Evolutionary conservation across 257 asterid species (phyloP).

Genomic region (Lycium ferocissimum): DNA sequence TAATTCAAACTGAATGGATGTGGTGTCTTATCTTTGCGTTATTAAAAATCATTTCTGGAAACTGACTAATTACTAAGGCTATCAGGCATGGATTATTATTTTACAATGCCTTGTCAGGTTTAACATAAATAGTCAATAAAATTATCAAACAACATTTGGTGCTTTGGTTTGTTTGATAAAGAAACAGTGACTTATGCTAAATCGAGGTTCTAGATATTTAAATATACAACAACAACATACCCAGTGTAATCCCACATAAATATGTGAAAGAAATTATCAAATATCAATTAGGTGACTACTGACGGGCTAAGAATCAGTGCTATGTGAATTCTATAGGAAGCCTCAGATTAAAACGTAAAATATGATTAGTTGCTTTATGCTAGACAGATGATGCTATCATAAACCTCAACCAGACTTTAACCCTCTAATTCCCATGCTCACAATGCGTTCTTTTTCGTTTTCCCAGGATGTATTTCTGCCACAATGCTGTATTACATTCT

Average conservation of each 20-base stretch:
- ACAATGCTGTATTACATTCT: not conserved
- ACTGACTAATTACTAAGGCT: not conserved
- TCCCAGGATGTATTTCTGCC: not conserved
- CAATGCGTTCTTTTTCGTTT: not conserved
- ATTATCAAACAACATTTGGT: not conserved
- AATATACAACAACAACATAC: no score
- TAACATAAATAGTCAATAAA: not conserved
- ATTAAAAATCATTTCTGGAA: conserved; percentile 15
- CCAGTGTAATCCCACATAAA: not conserved
- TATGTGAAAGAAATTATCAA: conserved; percentile 6
- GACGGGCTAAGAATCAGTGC: not conserved
- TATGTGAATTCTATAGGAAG: not conserved
- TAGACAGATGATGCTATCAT: not conserved
- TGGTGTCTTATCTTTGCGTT: not conserved
- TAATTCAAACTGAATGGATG: not conserved
- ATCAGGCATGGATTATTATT: not conserved
- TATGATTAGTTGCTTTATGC: not conserved
- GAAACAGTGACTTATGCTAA: not conserved
- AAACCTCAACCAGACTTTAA: not conserved
- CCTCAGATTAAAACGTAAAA: not conserved
- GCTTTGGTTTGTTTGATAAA: not conserved
- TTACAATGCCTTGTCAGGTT: not conserved
- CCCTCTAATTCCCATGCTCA: not conserved
- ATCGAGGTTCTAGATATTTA: not conserved
- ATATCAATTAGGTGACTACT: not conserved